These are phyloP conservation scores for Talaromyces liani DNA, from an alignment of 495 filamentous ascomycete genomes.

Conservation along the genomic window DNA sequence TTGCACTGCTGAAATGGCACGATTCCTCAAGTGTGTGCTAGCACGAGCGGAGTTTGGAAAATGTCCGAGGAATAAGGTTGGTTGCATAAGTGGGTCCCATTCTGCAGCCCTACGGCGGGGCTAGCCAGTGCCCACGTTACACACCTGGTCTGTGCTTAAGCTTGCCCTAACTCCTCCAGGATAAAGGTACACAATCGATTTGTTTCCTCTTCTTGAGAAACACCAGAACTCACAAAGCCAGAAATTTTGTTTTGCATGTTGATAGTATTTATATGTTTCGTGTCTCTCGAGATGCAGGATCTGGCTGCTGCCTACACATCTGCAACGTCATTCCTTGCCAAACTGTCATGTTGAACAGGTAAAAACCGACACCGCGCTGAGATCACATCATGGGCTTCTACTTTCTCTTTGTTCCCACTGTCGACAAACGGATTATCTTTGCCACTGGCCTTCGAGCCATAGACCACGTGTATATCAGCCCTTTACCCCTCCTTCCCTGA, in stretches of 20 bases:
- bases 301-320: not conserved
- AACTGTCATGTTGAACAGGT: not conserved
- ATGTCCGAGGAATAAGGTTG: not conserved
- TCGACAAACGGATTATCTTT: not conserved
- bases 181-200: not conserved
- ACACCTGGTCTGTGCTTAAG: not conserved
- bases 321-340: not conserved
- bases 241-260: no score
- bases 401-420: not conserved
- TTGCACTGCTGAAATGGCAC: not conserved
- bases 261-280: no score
- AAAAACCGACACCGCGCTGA: not conserved
- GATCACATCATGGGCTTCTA: not conserved
- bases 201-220: not conserved
- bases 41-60: not conserved
- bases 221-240: not conserved
- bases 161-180: constrained; percentile 1
- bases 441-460: not conserved
- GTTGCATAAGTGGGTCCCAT: not conserved
- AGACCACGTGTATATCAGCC: not conserved
- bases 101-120: not conserved
- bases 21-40: not conserved
- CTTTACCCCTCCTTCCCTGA: not conserved
- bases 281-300: not conserved
- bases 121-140: not conserved